These are phyloP conservation scores for Malassezia japonica DNA, from an alignment of 1,284 basidiomycete species.

Conservation along the genomic window DNA sequence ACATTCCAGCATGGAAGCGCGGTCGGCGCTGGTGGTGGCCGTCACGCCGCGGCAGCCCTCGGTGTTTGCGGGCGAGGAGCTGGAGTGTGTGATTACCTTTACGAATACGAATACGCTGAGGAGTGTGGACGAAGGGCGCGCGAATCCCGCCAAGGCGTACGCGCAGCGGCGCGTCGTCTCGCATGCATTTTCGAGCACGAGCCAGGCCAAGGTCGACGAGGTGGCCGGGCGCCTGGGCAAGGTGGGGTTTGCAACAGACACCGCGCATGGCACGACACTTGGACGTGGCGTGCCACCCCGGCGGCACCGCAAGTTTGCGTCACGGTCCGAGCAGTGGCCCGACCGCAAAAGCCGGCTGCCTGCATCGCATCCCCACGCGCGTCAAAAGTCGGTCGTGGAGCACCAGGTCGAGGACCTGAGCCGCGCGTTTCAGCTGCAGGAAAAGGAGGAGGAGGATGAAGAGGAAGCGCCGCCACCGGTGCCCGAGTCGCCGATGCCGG, in stretches of 20 bases:
- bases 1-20: neutral
- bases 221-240: neutral
- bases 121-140: neutral
- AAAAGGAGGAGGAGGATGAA: neutral
- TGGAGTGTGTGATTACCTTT: slow-evolving; percentile 74
- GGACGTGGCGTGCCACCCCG: neutral
- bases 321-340: slow-evolving; percentile 6
- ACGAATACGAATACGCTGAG: slow-evolving; percentile 61
- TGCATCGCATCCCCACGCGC: slow-evolving; percentile 32
- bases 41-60: slow-evolving; percentile 69
- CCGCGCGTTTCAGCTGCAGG: slow-evolving; percentile 33
- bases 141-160: neutral
- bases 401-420: slow-evolving; percentile 38
- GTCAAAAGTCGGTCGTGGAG: slow-evolving; percentile 39
- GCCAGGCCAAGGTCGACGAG: neutral
- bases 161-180: slow-evolving; percentile 1
- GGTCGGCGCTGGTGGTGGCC: slow-evolving; percentile 48
- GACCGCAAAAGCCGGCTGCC: neutral
- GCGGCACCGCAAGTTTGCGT: slow-evolving; percentile 1
- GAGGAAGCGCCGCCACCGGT: neutral
- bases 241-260: neutral
- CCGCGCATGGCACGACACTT: neutral
- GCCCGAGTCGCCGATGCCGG: slow-evolving; percentile 4
- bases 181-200: neutral
- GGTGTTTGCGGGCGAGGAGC: slow-evolving; percentile 82